These are phyloP conservation scores for Podospora appendiculata DNA, from an alignment of 495 filamentous ascomycete species.

Conservation along the genomic window DNA sequence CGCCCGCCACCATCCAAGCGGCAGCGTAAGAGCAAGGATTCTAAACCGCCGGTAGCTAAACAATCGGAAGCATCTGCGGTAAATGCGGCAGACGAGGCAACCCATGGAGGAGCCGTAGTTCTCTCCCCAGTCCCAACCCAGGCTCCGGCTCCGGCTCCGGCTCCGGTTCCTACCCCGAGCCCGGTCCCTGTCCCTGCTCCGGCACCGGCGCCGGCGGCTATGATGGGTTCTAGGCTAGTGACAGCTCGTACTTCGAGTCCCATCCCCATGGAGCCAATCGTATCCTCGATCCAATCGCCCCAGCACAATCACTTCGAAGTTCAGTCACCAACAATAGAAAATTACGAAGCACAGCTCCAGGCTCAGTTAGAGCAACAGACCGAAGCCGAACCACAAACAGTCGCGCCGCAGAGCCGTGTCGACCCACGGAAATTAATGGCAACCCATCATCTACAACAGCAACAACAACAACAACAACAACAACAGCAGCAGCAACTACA, in stretches of 20 bases:
- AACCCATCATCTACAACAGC: slow-evolving; percentile 15
- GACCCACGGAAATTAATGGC: slow-evolving; percentile 8
- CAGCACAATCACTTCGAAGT: slow-evolving; percentile 18
- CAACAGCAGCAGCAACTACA: slow-evolving; percentile 12
- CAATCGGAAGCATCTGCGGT: neutral
- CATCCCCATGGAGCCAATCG: slow-evolving; percentile 5
- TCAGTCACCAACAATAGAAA: slow-evolving; percentile 25
- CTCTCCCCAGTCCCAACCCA: neutral
- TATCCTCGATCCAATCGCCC: slow-evolving; percentile 15
- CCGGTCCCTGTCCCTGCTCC: neutral
- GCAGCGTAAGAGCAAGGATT: slow-evolving; percentile 15
- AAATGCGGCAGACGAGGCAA: neutral
- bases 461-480: slow-evolving; percentile 11
- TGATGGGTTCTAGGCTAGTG: neutral
- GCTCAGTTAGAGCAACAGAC: slow-evolving; percentile 21
- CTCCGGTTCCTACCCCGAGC: neutral
- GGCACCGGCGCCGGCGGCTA: neutral
- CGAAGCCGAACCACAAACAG: slow-evolving; percentile 11
- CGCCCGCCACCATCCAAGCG: slow-evolving; percentile 16
- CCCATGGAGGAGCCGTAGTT: neutral
- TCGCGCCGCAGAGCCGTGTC: slow-evolving; percentile 6
- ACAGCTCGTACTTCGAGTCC: slow-evolving; percentile 1
- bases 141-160: neutral
- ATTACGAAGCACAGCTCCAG: slow-evolving; percentile 24
- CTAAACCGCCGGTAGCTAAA: slow-evolving; percentile 4